Evolutionary conservation across 2,329 filamentous ascomycete species (phyloP), one percentile per base, ranked within the genome.

Genomic region (Diaporthe sp.): DNA sequence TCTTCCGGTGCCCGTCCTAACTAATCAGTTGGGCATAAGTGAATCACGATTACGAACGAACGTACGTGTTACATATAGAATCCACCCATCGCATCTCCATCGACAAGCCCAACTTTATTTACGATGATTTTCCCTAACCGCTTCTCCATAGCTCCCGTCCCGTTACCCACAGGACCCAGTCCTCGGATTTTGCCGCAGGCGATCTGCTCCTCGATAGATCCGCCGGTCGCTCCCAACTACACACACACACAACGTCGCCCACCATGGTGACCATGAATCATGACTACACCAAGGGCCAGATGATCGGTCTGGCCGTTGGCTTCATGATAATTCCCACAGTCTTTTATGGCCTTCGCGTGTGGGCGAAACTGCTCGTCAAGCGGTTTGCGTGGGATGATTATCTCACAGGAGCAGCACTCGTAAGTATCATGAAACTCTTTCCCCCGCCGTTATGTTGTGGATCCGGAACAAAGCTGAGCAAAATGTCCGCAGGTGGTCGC

Each of bases 281-380:
- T 51, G 63, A 68, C 13, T 68, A 68, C 34, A 68, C 47, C 47
- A 53, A 68, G 7, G 65, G 65, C 47, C 65, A 68, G 65, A 68
- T 68, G 65, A 68, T 68, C 47, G 22, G 65, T 39, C 65, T 68
- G 47, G 65, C 65, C 31, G n/a, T 68, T 20, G 65, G 22, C 0
- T 68, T 68, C 65, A 68, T 68, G 65, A 28, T 68, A 15, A 68
- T 68, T 39, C 47, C 65, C 1, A 53, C 31, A 1, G 47, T 68
- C 47, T 68, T 68, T n/a, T 68, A 68, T 15, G 65, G 31, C 0
- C 47, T 68, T 8, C 65, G 65, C 31, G 15, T 68, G 9, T 68
- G 65, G 65, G 65, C 65, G 8, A 55, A 51, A 13, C 22, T 68
- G 4, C 47, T 68, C 15, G 65, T 68, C 13, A 68, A 68, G 31